phyloP scores from a whole-genome alignment of 352 stramenopile genomes.

The Pythium graminicola region DNA sequence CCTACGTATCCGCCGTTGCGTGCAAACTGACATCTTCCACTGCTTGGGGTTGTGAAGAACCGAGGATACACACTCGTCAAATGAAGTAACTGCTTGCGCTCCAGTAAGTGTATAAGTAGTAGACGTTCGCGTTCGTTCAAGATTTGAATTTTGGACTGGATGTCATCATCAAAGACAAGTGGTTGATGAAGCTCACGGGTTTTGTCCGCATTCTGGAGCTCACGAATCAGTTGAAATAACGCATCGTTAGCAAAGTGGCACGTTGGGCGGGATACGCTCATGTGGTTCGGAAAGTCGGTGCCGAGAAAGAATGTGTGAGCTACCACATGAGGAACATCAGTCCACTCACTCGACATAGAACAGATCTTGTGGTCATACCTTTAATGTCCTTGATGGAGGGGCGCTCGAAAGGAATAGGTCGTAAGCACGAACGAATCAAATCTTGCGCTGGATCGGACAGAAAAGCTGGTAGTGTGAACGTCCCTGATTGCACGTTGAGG shows the following conservation, averaged over 20 bases:
- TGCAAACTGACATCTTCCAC: constrained; percentile 56
- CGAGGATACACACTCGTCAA: constrained; percentile 61
- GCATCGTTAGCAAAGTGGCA: constrained; percentile 36
- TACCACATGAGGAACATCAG: constrained; percentile 16
- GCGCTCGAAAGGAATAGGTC: constrained; percentile 29
- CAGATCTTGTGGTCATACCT: no score
- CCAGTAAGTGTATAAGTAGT: constrained; percentile 73
- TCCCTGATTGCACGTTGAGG: constrained; percentile 57
- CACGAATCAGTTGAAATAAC: constrained; percentile 41
- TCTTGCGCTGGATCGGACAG: constrained; percentile 54
- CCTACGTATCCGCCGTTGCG: constrained; percentile 50
- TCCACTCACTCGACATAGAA: no score
- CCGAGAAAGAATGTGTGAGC: constrained; percentile 67
- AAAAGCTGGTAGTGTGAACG: constrained; percentile 52
- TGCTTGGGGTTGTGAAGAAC: constrained; percentile 49
- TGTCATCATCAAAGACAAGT: constrained; percentile 29
- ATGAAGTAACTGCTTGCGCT: constrained; percentile 67
- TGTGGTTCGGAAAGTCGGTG: constrained; percentile 63
- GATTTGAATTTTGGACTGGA: constrained; percentile 36
- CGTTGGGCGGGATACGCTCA: constrained; percentile 29
- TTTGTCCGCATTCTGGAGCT: constrained; percentile 38
- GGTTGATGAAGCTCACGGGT: constrained; percentile 12
- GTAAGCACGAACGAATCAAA: constrained; percentile 52
- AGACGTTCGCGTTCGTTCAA: constrained; percentile 30
- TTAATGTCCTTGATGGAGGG: constrained; percentile 42